These are phyloP conservation scores for Nematocida sp. DNA, from an alignment of 371 early-diverging fungal genomes.

Conservation along the genomic window DNA sequence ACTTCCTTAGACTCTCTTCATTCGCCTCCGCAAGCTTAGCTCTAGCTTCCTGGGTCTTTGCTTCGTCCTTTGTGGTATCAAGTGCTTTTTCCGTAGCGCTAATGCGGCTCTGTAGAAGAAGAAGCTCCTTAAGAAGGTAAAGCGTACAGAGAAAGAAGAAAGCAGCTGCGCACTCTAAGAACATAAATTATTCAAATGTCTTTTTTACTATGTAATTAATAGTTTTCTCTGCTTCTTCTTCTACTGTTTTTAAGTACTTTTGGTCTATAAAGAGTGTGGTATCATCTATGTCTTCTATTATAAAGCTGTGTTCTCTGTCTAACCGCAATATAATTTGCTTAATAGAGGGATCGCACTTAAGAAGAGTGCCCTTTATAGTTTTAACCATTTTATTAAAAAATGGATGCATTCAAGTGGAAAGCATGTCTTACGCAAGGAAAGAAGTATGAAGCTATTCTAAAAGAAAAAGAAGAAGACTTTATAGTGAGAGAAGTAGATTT, in stretches of 20 bases:
- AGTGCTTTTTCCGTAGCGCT: too few relatives aligned
- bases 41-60: too few relatives aligned
- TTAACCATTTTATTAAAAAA: conserved; percentile 64
- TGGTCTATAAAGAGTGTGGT: conserved; percentile 61
- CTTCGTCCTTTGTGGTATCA: too few relatives aligned
- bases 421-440: conserved; percentile 25
- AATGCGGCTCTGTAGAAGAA: not conserved
- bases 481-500: conserved; percentile 60
- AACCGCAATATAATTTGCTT: conserved; percentile 64
- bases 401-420: conserved; percentile 36
- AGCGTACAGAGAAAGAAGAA: not conserved
- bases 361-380: conserved; percentile 61
- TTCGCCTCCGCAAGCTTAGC: too few relatives aligned
- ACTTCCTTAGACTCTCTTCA: not conserved
- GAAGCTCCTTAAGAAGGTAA: not conserved
- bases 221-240: conserved; percentile 59
- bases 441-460: conserved; percentile 10
- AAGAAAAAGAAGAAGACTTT: conserved; percentile 61
- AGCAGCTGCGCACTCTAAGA: not conserved
- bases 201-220: conserved; percentile 56
- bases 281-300: conserved; percentile 66
- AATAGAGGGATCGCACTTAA: conserved; percentile 66
- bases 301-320: conserved; percentile 64
- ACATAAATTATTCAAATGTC: conserved; percentile 36
- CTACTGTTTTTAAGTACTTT: conserved; percentile 55